These are phyloP conservation scores for Ampelomyces quisqualis DNA, from an alignment of 2,329 filamentous ascomycete species.

Conservation along the genomic window DNA sequence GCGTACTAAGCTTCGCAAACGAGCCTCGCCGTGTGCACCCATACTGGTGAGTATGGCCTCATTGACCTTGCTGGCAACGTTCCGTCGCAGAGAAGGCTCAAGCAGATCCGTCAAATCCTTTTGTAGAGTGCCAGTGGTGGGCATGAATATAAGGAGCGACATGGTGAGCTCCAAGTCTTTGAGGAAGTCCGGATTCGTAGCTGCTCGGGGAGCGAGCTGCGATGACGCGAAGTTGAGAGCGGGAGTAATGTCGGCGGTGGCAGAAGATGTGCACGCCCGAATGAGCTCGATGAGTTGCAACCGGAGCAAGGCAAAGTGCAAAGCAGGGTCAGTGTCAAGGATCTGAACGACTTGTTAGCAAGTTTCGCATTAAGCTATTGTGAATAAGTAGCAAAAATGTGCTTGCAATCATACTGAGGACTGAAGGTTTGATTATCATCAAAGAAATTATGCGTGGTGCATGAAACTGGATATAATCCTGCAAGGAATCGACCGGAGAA, in stretches of 20 bases:
- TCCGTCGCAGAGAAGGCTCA: conserved; percentile 73
- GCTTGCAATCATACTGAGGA: conserved; percentile 73
- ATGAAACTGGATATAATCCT: conserved; percentile 99
- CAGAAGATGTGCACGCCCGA: conserved; percentile 66
- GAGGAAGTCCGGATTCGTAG: conserved; percentile 77
- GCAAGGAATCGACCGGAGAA: conserved; percentile 46
- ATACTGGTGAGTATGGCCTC: conserved; percentile 78
- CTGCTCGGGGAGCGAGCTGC: conserved; percentile 82
- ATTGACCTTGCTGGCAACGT: conserved; percentile 87
- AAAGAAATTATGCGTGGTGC: conserved; percentile 98
- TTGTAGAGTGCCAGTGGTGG: conserved; percentile 66
- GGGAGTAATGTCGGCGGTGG: conserved; percentile 71
- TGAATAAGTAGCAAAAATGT: conserved; percentile 7
- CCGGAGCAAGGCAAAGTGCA: conserved; percentile 87
- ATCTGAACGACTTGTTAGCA: conserved; percentile 61
- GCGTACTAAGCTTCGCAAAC: conserved; percentile 77
- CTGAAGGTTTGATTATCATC: conserved; percentile 87
- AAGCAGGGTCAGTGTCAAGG: conserved; percentile 74
- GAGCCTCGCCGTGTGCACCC: conserved; percentile 72
- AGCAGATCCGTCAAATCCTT: conserved; percentile 74
- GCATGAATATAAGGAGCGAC: conserved; percentile 83
- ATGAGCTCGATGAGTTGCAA: conserved; percentile 95
- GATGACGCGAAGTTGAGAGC: conserved; percentile 85
- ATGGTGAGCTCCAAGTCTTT: conserved; percentile 90
- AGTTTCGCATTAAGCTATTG: conserved; percentile 10